phyloP scores from a whole-genome alignment of 2,329 filamentous ascomycete genomes.

The Phialophora verrucosa region DNA sequence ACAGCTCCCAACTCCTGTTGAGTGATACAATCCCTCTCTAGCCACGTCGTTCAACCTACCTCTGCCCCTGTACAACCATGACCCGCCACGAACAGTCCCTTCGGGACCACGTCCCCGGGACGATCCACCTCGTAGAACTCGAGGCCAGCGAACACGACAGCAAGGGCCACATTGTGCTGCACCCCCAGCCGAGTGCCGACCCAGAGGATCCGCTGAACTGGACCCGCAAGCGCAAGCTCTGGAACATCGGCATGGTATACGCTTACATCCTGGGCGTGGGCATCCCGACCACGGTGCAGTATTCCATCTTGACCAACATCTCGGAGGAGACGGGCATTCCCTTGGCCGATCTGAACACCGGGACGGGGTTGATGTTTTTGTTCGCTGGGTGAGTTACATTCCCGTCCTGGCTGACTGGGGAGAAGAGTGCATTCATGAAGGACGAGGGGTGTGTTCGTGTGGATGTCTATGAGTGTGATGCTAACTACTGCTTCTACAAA shows the following conservation, averaged over 20 bases:
- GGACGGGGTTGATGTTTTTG: conserved; percentile 49
- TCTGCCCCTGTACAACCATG: neutral
- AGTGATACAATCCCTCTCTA: too few relatives aligned
- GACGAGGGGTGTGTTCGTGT: neutral
- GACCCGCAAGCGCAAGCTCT: conserved; percentile 50
- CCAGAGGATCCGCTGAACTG: conserved; percentile 57
- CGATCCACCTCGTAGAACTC: conserved; percentile 52
- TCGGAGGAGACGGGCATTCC: conserved; percentile 47
- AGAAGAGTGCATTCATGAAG: neutral
- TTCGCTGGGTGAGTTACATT: conserved; percentile 39
- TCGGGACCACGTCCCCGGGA: conserved; percentile 48
- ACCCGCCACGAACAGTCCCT: neutral
- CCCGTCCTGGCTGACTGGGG: neutral
- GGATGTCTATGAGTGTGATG: neutral
- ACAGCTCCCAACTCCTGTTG: too few relatives aligned
- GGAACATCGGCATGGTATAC: conserved; percentile 52
- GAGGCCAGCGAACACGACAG: conserved; percentile 40
- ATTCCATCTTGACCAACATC: conserved; percentile 48
- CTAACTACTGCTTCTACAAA: conserved; percentile 48
- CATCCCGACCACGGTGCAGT: conserved; percentile 48
- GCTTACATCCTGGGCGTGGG: conserved; percentile 49
- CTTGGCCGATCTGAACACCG: conserved; percentile 46
- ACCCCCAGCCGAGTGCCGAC: conserved; percentile 54
- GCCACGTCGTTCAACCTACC: too few relatives aligned
- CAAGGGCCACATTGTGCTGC: conserved; percentile 44